A percentile compares a stretch with the other conserved stretches of the same genome.
These are phyloP conservation scores for Carex cristatella DNA, from an alignment of 176 grass and related monocot genomes.

Conservation along the genomic window DNA sequence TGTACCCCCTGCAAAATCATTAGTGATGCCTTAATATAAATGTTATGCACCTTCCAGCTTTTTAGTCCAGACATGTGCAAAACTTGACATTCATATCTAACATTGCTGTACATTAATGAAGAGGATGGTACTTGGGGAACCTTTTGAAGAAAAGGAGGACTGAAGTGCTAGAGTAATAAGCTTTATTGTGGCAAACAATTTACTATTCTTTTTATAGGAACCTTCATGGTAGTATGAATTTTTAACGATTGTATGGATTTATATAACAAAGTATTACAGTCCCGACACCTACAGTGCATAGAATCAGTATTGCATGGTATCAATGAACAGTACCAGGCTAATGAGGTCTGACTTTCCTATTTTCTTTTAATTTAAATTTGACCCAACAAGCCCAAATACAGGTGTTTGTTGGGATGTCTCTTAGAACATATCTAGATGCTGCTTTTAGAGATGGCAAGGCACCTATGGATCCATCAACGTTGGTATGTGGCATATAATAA, in stretches of 20 bases:
- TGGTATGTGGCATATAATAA: slow-evolving; percentile 51
- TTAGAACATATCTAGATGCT: slow-evolving; percentile 96
- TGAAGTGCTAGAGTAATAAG: neutral
- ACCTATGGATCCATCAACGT: slow-evolving; percentile 97
- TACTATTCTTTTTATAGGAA: neutral
- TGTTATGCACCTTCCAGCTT: neutral
- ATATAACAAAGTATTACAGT: neutral
- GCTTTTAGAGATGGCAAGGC: slow-evolving; percentile 99
- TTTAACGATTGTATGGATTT: neutral
- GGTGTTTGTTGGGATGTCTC: slow-evolving; percentile 98
- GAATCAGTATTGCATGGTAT: neutral
- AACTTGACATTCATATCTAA: neutral
- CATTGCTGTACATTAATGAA: neutral
- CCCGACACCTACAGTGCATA: neutral
- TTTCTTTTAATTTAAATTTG: neutral
- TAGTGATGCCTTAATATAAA: neutral
- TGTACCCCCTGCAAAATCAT: neutral
- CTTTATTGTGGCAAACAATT: neutral
- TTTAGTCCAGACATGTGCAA: neutral
- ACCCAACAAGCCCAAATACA: slow-evolving; percentile 13
- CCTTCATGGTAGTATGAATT: neutral
- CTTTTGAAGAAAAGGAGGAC: neutral
- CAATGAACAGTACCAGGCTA: neutral
- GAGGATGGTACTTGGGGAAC: neutral
- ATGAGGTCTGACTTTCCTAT: neutral